Percentiles rank a stretch among this genome's conserved stretches.
phyloP scores from a whole-genome alignment of 306 rosid genomes.

The Urtica urens region DNA sequence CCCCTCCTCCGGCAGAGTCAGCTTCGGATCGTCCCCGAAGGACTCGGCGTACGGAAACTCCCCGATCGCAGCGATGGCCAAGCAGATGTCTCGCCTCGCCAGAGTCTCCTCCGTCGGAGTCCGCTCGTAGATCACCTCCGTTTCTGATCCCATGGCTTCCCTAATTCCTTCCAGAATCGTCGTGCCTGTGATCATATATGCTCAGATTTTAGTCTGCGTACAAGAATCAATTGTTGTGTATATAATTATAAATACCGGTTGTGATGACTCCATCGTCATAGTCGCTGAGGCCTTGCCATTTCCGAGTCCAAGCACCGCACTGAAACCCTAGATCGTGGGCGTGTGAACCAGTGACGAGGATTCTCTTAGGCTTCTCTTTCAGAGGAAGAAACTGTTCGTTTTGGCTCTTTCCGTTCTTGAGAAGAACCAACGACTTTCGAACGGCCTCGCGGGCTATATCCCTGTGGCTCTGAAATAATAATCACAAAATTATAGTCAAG shows the following conservation, averaged over 20 bases:
- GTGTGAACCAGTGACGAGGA: slow-evolving; percentile 64
- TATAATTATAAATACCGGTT: slow-evolving; percentile 41
- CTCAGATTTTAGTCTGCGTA: too few species aligned
- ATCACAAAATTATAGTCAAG: not conserved
- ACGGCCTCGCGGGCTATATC: slow-evolving; percentile 74
- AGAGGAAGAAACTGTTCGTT: slow-evolving; percentile 52
- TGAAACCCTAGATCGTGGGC: slow-evolving; percentile 62
- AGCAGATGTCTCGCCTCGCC: slow-evolving; percentile 32
- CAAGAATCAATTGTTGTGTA: too few species aligned
- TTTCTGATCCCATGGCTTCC: slow-evolving; percentile 38
- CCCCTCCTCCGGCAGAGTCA: slow-evolving; percentile 36
- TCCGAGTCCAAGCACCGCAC: slow-evolving; percentile 70
- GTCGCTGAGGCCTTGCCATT: slow-evolving; percentile 42
- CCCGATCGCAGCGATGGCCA: slow-evolving; percentile 57
- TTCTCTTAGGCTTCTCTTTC: slow-evolving; percentile 41
- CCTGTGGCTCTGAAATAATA: slow-evolving; percentile 42
- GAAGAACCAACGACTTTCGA: slow-evolving; percentile 57
- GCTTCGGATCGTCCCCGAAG: slow-evolving; percentile 43
- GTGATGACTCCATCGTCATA: slow-evolving; percentile 19
- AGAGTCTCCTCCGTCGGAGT: slow-evolving; percentile 33
- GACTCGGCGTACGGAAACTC: slow-evolving; percentile 51
- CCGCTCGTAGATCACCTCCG: slow-evolving; percentile 37
- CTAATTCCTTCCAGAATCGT: slow-evolving; percentile 63
- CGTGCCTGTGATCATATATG: slow-evolving; percentile 35
- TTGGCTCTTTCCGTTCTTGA: slow-evolving; percentile 55